Evolutionary conservation across 78 protist species (phyloP).

Genomic region (Cavenderia fasciculata): DNA sequence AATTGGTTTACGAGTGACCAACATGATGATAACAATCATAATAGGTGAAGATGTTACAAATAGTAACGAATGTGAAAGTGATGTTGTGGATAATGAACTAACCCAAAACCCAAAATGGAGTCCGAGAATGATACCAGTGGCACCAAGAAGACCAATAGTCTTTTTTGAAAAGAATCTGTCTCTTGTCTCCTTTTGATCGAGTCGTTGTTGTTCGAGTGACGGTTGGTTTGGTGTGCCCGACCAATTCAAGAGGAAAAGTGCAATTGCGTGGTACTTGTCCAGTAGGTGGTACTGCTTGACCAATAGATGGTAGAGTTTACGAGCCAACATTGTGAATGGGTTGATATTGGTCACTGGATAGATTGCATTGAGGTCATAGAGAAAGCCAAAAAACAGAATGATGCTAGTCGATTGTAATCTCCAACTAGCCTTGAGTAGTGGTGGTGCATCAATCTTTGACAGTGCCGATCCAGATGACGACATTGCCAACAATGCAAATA

Average conservation of each 20-base stretch:
- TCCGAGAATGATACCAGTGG: constrained; percentile 42
- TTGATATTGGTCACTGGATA: neutral
- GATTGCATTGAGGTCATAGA: constrained; percentile 12
- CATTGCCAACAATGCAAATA: constrained; percentile 47
- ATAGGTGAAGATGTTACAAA: constrained; percentile 72
- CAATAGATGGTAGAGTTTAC: neutral
- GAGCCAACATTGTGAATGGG: neutral
- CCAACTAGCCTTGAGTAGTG: constrained; percentile 45
- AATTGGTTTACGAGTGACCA: constrained; percentile 31
- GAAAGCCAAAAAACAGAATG: constrained; percentile 18
- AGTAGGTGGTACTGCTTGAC: too few relatives aligned
- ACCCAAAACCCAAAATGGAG: constrained; percentile 81
- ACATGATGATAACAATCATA: constrained; percentile 37
- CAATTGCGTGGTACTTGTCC: too few relatives aligned
- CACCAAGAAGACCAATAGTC: neutral
- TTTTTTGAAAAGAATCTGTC: neutral
- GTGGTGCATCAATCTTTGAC: constrained; percentile 31
- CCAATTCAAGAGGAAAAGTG: neutral
- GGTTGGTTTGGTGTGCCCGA: neutral
- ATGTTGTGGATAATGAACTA: constrained; percentile 41
- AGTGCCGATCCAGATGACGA: constrained; percentile 30
- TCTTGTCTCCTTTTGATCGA: neutral
- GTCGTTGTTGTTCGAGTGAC: neutral
- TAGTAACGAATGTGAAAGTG: constrained; percentile 71
- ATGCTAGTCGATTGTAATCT: constrained; percentile 15